Base-by-base conservation (phyloP, 331 rosid genomes). In the Stylosanthes scabra region DNA sequence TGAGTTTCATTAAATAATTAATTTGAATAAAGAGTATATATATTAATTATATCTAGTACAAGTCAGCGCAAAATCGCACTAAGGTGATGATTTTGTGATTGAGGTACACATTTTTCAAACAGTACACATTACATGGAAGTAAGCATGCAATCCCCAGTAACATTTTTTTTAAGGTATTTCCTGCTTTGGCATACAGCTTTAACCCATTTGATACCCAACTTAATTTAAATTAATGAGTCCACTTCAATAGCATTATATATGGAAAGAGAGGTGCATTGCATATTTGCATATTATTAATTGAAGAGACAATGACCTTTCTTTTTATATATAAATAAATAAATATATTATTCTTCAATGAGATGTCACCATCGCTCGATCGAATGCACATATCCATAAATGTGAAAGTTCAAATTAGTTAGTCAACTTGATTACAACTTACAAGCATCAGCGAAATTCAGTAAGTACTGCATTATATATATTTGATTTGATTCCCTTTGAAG, bases 391-490 rank as follows among this genome's bases (percentile, higher is more conserved):
- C 74, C 74, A 71, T 76, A 3, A 50, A 50, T 59, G 40, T 31
- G 73, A 50, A 20, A 67, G 74, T 81, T 84, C 56, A 76, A 78
- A 59, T 80, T 68, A 87, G 73, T 89, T 84, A 34, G 78, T 86
- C 91, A 91, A 88, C 80, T 83, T 20, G 25, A 20, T 20, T 82
- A 87, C n/a, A n/a, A n/a, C n/a, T n/a, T n/a, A n/a, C 78, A 86
- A 65, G 88, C 94, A 75, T 91, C 87, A 73, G 86, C 88, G 86
- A 93, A 82, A 77, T 86, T 84, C 85, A 83, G 91, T 20, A 20
- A 20, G 25, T 65, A 80, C 76, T 73, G 92, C 91, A 85, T 88
- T 88, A 80, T 79, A 89, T 71, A 20, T 91, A 89, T 75, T 39
- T 5, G 42, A 39, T 39, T 85, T 92, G 79, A 88, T 82, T 76